Evolutionary conservation across 306 rosid genomes (phyloP), one percentile per base, ranked within the genome.

Genomic region (Fragaria ananassa): DNA sequence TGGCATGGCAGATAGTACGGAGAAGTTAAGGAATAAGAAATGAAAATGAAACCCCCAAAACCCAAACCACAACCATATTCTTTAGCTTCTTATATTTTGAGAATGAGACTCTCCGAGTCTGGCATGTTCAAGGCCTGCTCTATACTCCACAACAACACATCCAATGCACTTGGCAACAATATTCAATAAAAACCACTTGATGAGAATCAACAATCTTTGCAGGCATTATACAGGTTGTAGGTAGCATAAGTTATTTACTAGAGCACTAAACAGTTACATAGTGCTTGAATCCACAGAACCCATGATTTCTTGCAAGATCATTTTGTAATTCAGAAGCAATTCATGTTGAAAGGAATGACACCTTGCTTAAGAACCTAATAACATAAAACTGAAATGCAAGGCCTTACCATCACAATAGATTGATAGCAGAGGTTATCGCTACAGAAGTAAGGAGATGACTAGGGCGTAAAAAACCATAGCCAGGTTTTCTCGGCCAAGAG

Each of bases 361-460:
- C 45, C 15, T 63, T 53, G 19, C 68, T 61, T 31, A 60, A 61
- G 57, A 78, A 37, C 60, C 73, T 79, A 42, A 47, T 39, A 23
- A 23, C 5, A 74, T 23, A 76, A 14, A 29, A 62, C 68, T 14
- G 67, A 70, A 53, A 57, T 67, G 35, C 18, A 35, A 61, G 15
- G 54, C 81, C 81, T 70, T 31, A 77, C 78, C 53, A 72, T 72
- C 75, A 81, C 83, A 63, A 77, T 71, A 58, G 71, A 76, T 78
- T 81, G 61, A 62, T 23, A 54, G 17, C 65, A 46, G 50, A 63
- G 57, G n/a, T 70, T 9, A 15, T 14, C 37, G 42, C 78, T 46
- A 71, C 72, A 45, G 77, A 71, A 78, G 81, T 71, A 42, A 54
- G 74, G 72, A 74, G 71, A 82, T 71, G 14, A 49, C 57, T 67